Base-by-base conservation (phyloP, 176 grass and related monocot species). In the Oryza glaberrima region DNA sequence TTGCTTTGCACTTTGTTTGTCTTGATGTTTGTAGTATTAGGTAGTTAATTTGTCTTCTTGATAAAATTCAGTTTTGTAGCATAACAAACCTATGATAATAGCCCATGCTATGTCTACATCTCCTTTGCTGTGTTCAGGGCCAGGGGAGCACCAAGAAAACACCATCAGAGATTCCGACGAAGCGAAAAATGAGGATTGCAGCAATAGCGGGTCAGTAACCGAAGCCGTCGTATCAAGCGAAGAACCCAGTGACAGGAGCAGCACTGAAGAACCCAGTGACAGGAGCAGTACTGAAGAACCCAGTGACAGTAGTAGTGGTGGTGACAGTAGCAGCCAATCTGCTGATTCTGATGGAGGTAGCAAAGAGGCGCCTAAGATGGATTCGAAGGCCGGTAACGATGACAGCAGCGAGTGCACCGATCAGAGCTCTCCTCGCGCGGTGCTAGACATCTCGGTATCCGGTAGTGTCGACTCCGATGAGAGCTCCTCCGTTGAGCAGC, bases 371-470 rank as follows among this genome's bases (percentile, higher is more conserved):
- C 79, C 69, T 41, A 68, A 84, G 74, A 10, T 78, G 54, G 71
- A 65, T 17, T 75, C 69, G 36, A 90, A 78, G 54, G 44, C 49
- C 26, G 74, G 32, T 0, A 84, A 19, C 3, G 81, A 78, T 5
- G 58, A 20, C 8, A 91, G 77, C 61, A 86, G 73, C 11, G 87
- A 90, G 28, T 71, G 81, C 56, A 70, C 72, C 20, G 79, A 78
- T 30, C 82, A 88, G 52, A 86, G 81, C 72, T 97, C 94, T 54
- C 91, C 89, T 0, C 77, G 90, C 11, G 84, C 89, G 3, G 87
- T 91, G 4, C 67, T 97, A 16, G 94, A 90, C 49, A 85, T 92
- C 49, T 81, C 89, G 26, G 75, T 90, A 30, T 88, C 88, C 0
- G 84, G 72, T 16, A 84, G 89, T 7, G 14, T 83, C 7, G 89